Percentiles rank a stretch among this genome's conserved stretches.
Conservation (phyloP, 148 eudicot species). For the Rhododendron kiyosumense region DNA sequence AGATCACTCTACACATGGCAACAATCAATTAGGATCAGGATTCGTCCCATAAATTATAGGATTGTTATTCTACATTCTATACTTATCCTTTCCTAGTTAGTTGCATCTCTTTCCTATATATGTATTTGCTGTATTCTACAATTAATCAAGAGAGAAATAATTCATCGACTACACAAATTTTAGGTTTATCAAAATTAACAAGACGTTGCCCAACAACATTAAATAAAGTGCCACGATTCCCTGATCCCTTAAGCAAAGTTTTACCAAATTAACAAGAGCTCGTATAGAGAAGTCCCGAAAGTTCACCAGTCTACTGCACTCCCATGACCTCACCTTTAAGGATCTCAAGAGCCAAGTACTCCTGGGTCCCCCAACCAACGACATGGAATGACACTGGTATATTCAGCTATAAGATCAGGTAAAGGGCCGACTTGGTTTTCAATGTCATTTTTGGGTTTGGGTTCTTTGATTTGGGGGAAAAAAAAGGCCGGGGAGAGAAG, state of each 20-base stretch:
- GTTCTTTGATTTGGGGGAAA: slow-evolving; percentile 47
- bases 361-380: slow-evolving; percentile 60
- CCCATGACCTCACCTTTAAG: slow-evolving; percentile 57
- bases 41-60: too few species aligned
- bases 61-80: too few species aligned
- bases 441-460: slow-evolving; percentile 37
- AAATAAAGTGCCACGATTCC: slow-evolving; percentile 57
- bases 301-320: slow-evolving; percentile 66
- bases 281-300: slow-evolving; percentile 49
- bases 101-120: too few species aligned
- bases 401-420: slow-evolving; percentile 57
- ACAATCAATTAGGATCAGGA: too few species aligned
- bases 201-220: slow-evolving; percentile 62
- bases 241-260: slow-evolving; percentile 57
- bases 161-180: too few species aligned
- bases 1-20: too few species aligned
- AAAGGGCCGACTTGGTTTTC: slow-evolving; percentile 49
- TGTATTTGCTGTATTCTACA: too few species aligned
- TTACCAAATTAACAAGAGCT: slow-evolving; percentile 40
- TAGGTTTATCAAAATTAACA: too few species aligned
- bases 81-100: too few species aligned
- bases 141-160: too few species aligned
- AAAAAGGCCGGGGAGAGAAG: slow-evolving; percentile 55
- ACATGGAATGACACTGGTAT: slow-evolving; percentile 60
- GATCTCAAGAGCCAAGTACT: slow-evolving; percentile 22